Percentiles rank a stretch among this genome's conserved stretches.
Evolutionary conservation across 2,329 filamentous ascomycete species (phyloP).

Genomic region (Didymella exigua): DNA sequence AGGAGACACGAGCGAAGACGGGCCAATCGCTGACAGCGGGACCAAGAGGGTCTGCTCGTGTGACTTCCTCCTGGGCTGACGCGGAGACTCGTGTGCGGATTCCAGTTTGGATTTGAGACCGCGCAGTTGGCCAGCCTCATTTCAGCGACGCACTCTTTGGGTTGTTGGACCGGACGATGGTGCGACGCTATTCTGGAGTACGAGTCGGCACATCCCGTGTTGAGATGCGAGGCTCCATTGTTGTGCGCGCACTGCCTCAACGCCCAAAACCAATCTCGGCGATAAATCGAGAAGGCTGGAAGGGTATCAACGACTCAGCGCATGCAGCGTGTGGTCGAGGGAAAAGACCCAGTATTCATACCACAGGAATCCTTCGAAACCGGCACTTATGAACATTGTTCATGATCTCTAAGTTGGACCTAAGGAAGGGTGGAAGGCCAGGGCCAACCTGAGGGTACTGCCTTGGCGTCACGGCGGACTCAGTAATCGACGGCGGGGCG

Average conservation of each 20-base stretch:
- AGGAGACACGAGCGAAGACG: constrained; percentile 21
- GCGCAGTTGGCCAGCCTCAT: constrained; percentile 17
- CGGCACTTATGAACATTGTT: not conserved
- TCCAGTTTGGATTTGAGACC: constrained; percentile 4
- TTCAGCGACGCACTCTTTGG: constrained; percentile 13
- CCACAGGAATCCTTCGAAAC: not conserved
- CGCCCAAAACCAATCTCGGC: constrained; percentile 3
- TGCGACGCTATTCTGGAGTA: constrained; percentile 7
- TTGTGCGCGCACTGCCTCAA: constrained; percentile 13
- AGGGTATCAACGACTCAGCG: not conserved
- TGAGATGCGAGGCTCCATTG: constrained; percentile 15
- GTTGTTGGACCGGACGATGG: constrained; percentile 11
- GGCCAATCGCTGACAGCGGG: constrained; percentile 19
- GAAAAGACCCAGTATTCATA: constrained; percentile 3
- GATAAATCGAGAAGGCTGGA: constrained; percentile 4
- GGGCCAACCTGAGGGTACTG: not conserved
- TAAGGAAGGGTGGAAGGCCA: not conserved
- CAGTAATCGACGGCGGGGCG: constrained; percentile 5
- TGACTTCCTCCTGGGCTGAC: constrained; percentile 23
- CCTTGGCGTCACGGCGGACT: constrained; percentile 7
- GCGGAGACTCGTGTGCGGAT: constrained; percentile 25
- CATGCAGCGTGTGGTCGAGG: constrained; percentile 10
- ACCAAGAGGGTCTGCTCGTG: constrained; percentile 31
- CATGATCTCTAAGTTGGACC: not conserved
- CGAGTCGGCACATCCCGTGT: constrained; percentile 16